Percentiles rank a stretch among this genome's conserved stretches.
phyloP scores from a whole-genome alignment of 352 stramenopile genomes.

The Plasmopara viticola region DNA sequence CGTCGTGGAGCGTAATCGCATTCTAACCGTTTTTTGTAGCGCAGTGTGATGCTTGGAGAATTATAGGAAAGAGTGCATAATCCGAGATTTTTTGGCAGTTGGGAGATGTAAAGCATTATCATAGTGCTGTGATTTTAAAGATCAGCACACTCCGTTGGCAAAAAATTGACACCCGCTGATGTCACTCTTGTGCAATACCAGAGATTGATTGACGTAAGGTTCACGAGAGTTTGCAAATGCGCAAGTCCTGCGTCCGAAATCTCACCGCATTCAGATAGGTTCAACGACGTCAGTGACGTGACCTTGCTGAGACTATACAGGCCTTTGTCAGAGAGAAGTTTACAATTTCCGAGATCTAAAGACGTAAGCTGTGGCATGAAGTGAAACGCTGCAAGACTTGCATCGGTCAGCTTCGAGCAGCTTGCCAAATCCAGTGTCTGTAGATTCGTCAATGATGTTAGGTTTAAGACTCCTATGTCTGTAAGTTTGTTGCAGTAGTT shows the following conservation, averaged over 20 bases:
- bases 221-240: too few species aligned
- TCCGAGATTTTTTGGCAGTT: too few species aligned
- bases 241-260: slow-evolving; percentile 54
- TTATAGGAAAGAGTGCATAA: too few species aligned
- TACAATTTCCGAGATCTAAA: slow-evolving; percentile 77
- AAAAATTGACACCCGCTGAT: not conserved
- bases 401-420: slow-evolving; percentile 63
- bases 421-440: slow-evolving; percentile 69
- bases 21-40: not conserved
- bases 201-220: too few species aligned
- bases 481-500: slow-evolving; percentile 1
- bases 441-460: slow-evolving; percentile 40
- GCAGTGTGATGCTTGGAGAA: too few species aligned
- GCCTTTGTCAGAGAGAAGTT: slow-evolving; percentile 55
- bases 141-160: slow-evolving; percentile 17
- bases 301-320: slow-evolving; percentile 29
- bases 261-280: slow-evolving; percentile 64
- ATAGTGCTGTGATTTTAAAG: too few species aligned
- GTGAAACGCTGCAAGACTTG: slow-evolving; percentile 39
- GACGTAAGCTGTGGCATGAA: slow-evolving; percentile 45
- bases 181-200: too few species aligned
- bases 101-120: too few species aligned
- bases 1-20: slow-evolving; percentile 36
- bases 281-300: slow-evolving; percentile 50
- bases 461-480: slow-evolving; percentile 39